phyloP scores from a whole-genome alignment of 208 protist genomes.

The Acanthamoeba triangularis region DNA sequence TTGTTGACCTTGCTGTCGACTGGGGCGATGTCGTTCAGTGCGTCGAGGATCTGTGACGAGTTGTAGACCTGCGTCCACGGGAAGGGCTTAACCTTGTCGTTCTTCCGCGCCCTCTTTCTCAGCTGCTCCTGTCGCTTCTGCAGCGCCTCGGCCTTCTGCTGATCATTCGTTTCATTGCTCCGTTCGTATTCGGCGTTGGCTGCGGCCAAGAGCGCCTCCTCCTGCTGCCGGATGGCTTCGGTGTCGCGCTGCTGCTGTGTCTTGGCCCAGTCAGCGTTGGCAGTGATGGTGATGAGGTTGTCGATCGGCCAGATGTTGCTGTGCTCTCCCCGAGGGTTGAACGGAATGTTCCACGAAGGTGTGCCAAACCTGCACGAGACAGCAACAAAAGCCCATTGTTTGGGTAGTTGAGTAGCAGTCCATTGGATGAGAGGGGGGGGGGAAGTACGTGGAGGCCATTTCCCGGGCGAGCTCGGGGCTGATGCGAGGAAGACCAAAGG shows the following conservation, averaged over 20 bases:
- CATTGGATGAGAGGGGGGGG: background rate
- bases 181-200: background rate
- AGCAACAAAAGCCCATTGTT: too few relatives aligned
- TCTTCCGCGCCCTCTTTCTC: background rate
- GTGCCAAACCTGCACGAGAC: background rate
- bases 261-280: slow-evolving; percentile 3
- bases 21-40: background rate
- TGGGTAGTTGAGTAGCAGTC: background rate
- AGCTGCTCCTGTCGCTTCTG: background rate
- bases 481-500: slow-evolving; percentile 43
- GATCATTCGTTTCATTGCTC: background rate
- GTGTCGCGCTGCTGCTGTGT: background rate
- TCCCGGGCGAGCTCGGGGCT: slow-evolving; percentile 6
- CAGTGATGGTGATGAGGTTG: slow-evolving; percentile 27
- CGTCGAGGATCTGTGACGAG: slow-evolving; percentile 2
- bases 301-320: slow-evolving; percentile 15
- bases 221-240: background rate
- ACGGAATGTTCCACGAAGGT: slow-evolving; percentile 18
- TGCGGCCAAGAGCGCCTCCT: background rate
- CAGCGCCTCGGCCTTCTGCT: background rate
- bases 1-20: slow-evolving; percentile 16
- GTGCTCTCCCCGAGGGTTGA: background rate
- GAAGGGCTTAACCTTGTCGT: background rate
- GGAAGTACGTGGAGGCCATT: slow-evolving; percentile 2
- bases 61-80: slow-evolving; percentile 16